Evolutionary conservation across 495 filamentous ascomycete genomes (phyloP).

Genomic region (Talaromyces thailandensis): DNA sequence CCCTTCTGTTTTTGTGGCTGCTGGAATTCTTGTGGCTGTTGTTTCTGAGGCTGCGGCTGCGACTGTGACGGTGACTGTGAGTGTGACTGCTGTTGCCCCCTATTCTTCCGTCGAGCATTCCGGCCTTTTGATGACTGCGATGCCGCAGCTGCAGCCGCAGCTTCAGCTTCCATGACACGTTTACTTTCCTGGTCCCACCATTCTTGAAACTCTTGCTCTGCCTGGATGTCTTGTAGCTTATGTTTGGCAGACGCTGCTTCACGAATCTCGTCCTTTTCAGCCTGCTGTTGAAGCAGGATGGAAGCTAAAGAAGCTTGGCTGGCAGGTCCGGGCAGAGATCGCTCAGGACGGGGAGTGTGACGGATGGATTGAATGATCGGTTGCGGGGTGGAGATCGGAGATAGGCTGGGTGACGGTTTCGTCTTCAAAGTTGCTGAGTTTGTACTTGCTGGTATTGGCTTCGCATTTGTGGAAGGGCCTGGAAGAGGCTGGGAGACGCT

Average conservation of each 20-base stretch:
- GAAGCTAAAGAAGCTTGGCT: conserved; percentile 71
- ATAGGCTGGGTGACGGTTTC: conserved; percentile 1
- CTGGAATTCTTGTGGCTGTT: neutral
- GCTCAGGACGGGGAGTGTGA: conserved; percentile 33
- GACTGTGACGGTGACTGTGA: neutral
- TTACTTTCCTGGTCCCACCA: conserved; percentile 96
- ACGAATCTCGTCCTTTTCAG: conserved; percentile 70
- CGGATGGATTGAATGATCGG: conserved; percentile 41
- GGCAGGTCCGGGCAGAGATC: neutral
- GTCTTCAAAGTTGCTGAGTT: conserved; percentile 10
- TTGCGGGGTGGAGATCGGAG: conserved; percentile 18
- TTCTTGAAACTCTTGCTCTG: conserved; percentile 91
- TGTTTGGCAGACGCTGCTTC: conserved; percentile 76
- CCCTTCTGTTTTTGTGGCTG: neutral
- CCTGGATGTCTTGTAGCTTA: conserved; percentile 85
- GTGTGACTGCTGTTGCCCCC: conserved; percentile 6
- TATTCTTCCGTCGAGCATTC: conserved; percentile 17
- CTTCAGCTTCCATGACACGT: conserved; percentile 56
- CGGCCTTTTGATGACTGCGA: neutral
- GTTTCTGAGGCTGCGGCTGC: neutral
- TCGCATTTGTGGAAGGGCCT: conserved; percentile 15
- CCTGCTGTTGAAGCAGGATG: conserved; percentile 79
- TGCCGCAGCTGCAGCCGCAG: conserved; percentile 17
- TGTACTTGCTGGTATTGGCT: conserved; percentile 9
- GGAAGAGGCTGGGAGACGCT: conserved; percentile 18